phyloP scores from a whole-genome alignment of 176 grass and related monocot species.

The Aechmea fasciata region DNA sequence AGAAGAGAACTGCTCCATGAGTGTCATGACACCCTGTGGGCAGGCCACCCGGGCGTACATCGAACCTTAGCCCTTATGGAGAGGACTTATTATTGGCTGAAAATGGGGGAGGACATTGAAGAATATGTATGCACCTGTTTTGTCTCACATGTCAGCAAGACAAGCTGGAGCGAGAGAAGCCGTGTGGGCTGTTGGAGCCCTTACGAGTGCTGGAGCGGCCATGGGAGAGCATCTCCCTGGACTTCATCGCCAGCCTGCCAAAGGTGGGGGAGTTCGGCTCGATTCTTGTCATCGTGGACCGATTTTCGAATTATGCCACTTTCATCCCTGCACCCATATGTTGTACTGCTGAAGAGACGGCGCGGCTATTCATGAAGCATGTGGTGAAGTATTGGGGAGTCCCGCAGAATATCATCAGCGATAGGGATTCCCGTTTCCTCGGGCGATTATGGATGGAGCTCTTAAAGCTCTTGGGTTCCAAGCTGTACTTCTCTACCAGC shows the following conservation, averaged over 20 bases:
- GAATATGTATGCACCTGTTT: background rate
- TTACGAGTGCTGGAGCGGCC: background rate
- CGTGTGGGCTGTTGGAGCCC: background rate
- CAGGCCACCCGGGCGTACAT: background rate
- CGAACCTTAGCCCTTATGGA: background rate
- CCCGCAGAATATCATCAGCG: background rate
- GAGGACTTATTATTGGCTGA: background rate
- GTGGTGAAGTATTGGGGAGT: background rate
- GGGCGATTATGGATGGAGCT: background rate
- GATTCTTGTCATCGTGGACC: background rate
- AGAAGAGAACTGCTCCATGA: background rate
- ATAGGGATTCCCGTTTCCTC: background rate
- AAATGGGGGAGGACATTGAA: background rate
- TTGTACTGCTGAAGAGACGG: background rate
- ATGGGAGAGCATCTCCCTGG: background rate
- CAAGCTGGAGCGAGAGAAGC: background rate
- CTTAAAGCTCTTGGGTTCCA: background rate
- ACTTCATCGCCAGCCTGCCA: background rate
- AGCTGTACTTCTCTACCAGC: background rate
- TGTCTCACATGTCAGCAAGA: slow-evolving; percentile 5
- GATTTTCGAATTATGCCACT: background rate
- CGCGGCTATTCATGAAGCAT: background rate
- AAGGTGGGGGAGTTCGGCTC: background rate
- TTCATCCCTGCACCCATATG: too few relatives aligned
- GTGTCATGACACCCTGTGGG: background rate